These are phyloP conservation scores for Mortierella alpina DNA, from an alignment of 192 early-diverging fungal species.

Conservation along the genomic window DNA sequence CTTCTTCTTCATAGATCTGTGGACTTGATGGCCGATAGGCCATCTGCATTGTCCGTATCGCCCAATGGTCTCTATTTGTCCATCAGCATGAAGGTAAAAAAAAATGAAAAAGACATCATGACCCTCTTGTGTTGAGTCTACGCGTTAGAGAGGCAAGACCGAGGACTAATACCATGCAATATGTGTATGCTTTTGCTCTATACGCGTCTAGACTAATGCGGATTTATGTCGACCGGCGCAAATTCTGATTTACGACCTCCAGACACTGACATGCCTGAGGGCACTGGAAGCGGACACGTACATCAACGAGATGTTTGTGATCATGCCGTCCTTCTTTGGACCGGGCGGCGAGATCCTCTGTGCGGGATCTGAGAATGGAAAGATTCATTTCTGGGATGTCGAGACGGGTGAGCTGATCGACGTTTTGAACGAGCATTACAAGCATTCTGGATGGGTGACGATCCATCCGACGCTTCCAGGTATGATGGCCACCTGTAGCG, in stretches of 20 bases:
- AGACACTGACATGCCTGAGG: slow-evolving; percentile 1
- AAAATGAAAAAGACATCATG: neutral
- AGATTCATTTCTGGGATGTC: slow-evolving; percentile 41
- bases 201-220: neutral
- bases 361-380: slow-evolving; percentile 43
- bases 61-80: slow-evolving; percentile 24
- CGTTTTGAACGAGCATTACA: slow-evolving; percentile 35
- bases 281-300: slow-evolving; percentile 35
- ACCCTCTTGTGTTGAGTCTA: too few relatives aligned
- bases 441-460: slow-evolving; percentile 26
- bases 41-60: slow-evolving; percentile 17
- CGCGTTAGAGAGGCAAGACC: neutral
- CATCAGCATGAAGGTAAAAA: slow-evolving; percentile 3
- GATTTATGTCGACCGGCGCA: slow-evolving; percentile 35
- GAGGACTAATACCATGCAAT: neutral
- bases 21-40: slow-evolving; percentile 10
- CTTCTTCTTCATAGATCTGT: slow-evolving; percentile 8
- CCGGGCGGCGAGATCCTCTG: slow-evolving; percentile 29
- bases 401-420: slow-evolving; percentile 35
- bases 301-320: slow-evolving; percentile 16
- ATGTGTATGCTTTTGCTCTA: neutral
- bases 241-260: slow-evolving; percentile 26
- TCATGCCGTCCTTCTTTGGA: slow-evolving; percentile 34
- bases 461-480: slow-evolving; percentile 19
- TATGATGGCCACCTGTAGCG: slow-evolving; percentile 37